Evolutionary conservation across 495 filamentous ascomycete genomes (phyloP), one percentile per base, ranked within the genome.

Genomic region (Echria macrotheca): DNA sequence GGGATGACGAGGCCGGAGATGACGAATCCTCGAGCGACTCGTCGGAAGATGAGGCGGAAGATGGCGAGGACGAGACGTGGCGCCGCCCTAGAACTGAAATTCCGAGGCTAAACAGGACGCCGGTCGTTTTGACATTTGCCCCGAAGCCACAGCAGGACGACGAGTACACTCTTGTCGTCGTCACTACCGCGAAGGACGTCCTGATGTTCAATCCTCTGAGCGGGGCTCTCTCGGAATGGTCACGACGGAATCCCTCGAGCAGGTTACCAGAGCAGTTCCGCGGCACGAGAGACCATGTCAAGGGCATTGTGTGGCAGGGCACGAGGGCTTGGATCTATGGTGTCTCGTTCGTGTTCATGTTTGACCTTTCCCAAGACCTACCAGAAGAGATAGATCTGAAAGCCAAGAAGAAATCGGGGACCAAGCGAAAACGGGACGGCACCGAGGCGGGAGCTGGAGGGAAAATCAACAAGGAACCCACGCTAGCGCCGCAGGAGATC

Each of bases 271-370:
- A 70, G 5, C 76, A 85, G 25, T 93, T 91, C 69, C 72, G 71
- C 35, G 70, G 76, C 25, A 75, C 86, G 22, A 76, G 81, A 40
- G 88, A 96, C 63, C 75, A 85, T 32, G 83, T 84, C 15, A 88
- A 89, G 69, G 89, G 91, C 14, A 81, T 83, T 36, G 60, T 95
- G 17, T 99, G 94, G 91, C 88, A 96, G 60, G 67, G 85, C 2
- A 70, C 67, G 19, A 76, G 90, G 4, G 66, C 91, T 2, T 97
- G 93, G 90, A 64, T 96, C 6, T 96, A 91, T 62, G 91, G 89
- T 9, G 73, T 75, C 6, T 80, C 78, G 0, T 96, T 89, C 79
- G 61, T 99, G 44, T 95, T 85, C 77, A 97, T 97, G 91, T 79
- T 97, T 50, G 89, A 97, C 64, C 60, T 95, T 4, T 77, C 76